These are phyloP conservation scores for Sechiopsis laciniata DNA, from an alignment of 306 rosid genomes.

Conservation along the genomic window DNA sequence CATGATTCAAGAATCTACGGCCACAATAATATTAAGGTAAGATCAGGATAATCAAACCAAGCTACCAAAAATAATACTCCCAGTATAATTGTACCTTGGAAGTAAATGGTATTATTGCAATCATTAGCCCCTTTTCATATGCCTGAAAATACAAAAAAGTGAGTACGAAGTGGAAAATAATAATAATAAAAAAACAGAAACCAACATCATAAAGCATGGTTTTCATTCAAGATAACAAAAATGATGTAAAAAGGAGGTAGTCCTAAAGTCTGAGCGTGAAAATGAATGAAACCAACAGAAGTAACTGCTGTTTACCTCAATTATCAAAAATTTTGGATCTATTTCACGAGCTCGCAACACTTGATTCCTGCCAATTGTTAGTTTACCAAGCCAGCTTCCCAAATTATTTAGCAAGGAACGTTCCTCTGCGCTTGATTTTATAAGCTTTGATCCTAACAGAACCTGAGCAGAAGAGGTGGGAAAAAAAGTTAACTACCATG, in stretches of 20 bases:
- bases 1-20: constrained; percentile 87
- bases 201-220: not conserved
- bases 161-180: not conserved
- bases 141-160: constrained; percentile 47
- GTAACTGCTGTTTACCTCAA: constrained; percentile 49
- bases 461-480: constrained; percentile 45
- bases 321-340: constrained; percentile 91
- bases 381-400: constrained; percentile 97
- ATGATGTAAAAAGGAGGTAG: not conserved
- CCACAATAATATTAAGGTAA: constrained; percentile 20
- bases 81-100: constrained; percentile 63
- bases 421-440: constrained; percentile 95
- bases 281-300: constrained; percentile 17
- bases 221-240: constrained; percentile 17
- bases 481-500: not conserved
- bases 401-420: constrained; percentile 91
- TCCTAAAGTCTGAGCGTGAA: not conserved
- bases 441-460: constrained; percentile 90
- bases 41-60: constrained; percentile 4
- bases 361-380: constrained; percentile 92
- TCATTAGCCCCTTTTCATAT: constrained; percentile 98
- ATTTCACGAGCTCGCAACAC: constrained; percentile 95
- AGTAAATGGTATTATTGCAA: constrained; percentile 96
- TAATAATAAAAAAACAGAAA: not conserved
- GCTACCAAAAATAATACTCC: constrained; percentile 9